Conservation (phyloP, 768 basidiomycete genomes). For the Phanerochaete sordida region DNA sequence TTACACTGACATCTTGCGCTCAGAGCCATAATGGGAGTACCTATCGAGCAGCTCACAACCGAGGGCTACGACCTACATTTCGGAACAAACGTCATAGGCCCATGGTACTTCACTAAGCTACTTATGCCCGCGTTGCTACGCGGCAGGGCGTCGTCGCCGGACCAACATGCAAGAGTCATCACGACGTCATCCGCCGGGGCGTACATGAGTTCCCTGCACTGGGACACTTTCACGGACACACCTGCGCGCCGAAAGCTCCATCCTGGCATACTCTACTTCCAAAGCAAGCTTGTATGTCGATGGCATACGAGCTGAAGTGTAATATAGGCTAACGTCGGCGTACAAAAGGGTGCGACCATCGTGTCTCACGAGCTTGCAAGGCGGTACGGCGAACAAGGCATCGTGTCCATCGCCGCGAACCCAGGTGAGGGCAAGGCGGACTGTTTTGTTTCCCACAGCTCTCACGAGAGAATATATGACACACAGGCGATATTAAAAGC, state of each 20-base stretch:
- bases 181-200: constrained; percentile 22
- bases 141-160: constrained; percentile 27
- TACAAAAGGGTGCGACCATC: constrained; percentile 29
- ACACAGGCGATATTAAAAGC: constrained; percentile 10
- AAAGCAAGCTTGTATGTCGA: constrained; percentile 22
- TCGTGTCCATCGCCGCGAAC: constrained; percentile 38
- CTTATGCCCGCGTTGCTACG: constrained; percentile 32
- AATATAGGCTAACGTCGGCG: too few relatives aligned
- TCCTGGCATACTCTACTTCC: constrained; percentile 14
- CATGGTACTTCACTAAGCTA: constrained; percentile 43
- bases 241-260: constrained; percentile 11
- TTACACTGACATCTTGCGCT: too few relatives aligned
- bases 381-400: constrained; percentile 37
- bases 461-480: not conserved
- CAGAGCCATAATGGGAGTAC: constrained; percentile 30
- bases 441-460: not conserved
- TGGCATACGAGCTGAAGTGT: not conserved
- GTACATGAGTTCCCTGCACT: constrained; percentile 6
- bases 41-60: constrained; percentile 29
- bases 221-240: constrained; percentile 16
- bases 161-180: constrained; percentile 32
- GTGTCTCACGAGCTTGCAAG: constrained; percentile 39
- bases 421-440: constrained; percentile 30
- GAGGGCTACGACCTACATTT: constrained; percentile 41
- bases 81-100: constrained; percentile 44